Evolutionary conservation across 768 basidiomycete species (phyloP).

Genomic region (Tylopilus subfusipes): DNA sequence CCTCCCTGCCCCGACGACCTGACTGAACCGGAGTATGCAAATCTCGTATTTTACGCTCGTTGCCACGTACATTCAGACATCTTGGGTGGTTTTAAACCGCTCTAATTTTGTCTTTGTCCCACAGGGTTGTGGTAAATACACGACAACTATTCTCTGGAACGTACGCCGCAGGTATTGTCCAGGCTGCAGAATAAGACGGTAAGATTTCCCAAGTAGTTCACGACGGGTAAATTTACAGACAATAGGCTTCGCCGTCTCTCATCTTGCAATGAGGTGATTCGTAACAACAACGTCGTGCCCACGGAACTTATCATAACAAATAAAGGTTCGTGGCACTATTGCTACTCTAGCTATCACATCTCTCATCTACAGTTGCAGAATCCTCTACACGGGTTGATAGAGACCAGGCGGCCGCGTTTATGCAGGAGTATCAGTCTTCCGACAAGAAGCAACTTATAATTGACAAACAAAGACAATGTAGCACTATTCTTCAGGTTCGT

Average conservation of each 20-base stretch:
- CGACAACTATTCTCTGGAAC: not conserved
- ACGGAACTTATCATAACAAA: not conserved
- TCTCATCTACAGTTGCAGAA: not conserved
- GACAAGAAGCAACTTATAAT: conserved; percentile 1
- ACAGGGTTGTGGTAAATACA: conserved; percentile 7
- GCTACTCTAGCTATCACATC: not conserved
- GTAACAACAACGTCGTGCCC: not conserved
- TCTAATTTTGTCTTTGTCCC: not conserved
- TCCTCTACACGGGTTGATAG: not conserved
- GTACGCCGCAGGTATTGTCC: conserved; percentile 17
- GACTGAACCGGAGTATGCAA: not conserved
- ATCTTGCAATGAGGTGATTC: not conserved
- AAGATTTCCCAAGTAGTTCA: not conserved
- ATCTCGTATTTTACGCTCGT: not conserved
- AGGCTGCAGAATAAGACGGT: not conserved
- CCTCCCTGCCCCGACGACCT: conserved; percentile 35
- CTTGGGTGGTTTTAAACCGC: not conserved
- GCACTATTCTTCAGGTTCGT: not conserved
- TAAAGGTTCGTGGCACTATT: not conserved
- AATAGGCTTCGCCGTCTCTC: not conserved
- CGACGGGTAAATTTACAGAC: not conserved
- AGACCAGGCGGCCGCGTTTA: conserved; percentile 6
- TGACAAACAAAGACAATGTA: not conserved
- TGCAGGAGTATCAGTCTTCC: conserved; percentile 3
- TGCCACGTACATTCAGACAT: conserved; percentile 15